Conservation (phyloP, 371 early-diverging fungal genomes). For the Capillidium rhysosporum region DNA sequence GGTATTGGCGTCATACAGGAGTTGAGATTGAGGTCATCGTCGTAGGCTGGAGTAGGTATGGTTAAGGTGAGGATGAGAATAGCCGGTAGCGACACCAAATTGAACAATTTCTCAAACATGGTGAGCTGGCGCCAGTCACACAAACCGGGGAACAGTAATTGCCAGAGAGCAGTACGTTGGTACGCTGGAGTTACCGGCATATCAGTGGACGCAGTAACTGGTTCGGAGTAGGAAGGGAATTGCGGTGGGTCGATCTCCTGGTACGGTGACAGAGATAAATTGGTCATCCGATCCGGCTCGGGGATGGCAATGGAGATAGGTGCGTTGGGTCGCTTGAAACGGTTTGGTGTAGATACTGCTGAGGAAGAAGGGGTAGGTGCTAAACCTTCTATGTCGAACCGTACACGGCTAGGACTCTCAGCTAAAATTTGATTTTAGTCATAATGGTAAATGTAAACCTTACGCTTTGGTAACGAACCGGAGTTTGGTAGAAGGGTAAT, state of each 20-base stretch:
- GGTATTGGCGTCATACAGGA: slow-evolving; percentile 8
- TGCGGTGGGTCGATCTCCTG: not conserved
- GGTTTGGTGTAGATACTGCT: not conserved
- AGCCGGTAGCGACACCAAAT: slow-evolving; percentile 27
- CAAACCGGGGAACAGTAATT: slow-evolving; percentile 27
- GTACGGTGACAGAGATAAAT: not conserved
- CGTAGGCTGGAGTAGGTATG: slow-evolving; percentile 22
- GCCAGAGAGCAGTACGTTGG: not conserved
- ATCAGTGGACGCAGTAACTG: not conserved
- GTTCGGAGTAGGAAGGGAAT: not conserved
- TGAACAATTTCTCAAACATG: slow-evolving; percentile 23
- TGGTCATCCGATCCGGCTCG: not conserved
- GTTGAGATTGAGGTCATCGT: not conserved
- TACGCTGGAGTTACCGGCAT: not conserved
- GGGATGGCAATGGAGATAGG: not conserved
- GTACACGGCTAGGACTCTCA: too few species aligned
- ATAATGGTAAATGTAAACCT: too few species aligned
- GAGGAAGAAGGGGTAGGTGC: too few species aligned
- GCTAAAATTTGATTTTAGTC: too few species aligned
- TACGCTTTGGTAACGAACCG: too few species aligned
- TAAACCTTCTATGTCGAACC: too few species aligned
- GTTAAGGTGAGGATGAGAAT: slow-evolving; percentile 27
- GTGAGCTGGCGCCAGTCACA: slow-evolving; percentile 24
- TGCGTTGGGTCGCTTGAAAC: not conserved
- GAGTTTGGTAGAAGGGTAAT: too few species aligned